These are phyloP conservation scores for Tolypocladium sp. DNA, from an alignment of 2,329 filamentous ascomycete species.

Conservation along the genomic window DNA sequence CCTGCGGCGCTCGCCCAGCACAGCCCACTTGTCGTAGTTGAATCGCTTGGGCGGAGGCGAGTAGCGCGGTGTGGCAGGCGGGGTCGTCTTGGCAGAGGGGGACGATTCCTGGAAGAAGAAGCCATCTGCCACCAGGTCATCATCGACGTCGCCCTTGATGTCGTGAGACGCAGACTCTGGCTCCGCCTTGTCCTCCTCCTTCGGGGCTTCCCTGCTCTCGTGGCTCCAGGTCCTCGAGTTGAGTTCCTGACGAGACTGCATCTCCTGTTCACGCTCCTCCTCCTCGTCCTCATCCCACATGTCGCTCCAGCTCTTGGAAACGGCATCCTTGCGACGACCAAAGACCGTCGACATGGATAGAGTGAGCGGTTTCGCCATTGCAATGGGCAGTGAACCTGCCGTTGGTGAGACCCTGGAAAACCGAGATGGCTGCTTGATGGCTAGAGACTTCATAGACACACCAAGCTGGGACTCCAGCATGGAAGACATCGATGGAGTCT, in stretches of 20 bases:
- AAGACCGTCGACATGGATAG: conserved; percentile 72
- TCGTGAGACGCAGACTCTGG: conserved; percentile 12
- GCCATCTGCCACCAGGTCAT: conserved; percentile 57
- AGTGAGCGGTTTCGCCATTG: conserved; percentile 65
- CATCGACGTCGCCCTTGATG: conserved; percentile 46
- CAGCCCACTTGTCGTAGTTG: conserved; percentile 76
- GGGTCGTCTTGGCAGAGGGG: conserved; percentile 25
- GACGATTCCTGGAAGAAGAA: conserved; percentile 64
- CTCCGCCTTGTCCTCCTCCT: conserved; percentile 12
- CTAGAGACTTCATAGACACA: conserved; percentile 68
- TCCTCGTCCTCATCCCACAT: conserved; percentile 91
- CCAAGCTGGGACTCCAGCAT: conserved; percentile 76
- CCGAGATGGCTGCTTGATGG: conserved; percentile 35
- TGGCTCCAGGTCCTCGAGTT: conserved; percentile 75
- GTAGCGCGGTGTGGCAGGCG: conserved; percentile 39
- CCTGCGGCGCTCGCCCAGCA: conserved; percentile 74
- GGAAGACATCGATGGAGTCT: conserved; percentile 76
- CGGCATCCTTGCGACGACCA: conserved; percentile 64
- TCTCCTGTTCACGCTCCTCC: conserved; percentile 59
- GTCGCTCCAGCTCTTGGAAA: conserved; percentile 99
- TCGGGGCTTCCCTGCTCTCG: conserved; percentile 45
- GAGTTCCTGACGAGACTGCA: conserved; percentile 50
- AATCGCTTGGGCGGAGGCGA: conserved; percentile 58
- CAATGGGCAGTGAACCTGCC: conserved; percentile 67
- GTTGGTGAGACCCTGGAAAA: conserved; percentile 43